phyloP scores from a whole-genome alignment of 2,329 filamentous ascomycete species.

The Botryotinia narcissicola region DNA sequence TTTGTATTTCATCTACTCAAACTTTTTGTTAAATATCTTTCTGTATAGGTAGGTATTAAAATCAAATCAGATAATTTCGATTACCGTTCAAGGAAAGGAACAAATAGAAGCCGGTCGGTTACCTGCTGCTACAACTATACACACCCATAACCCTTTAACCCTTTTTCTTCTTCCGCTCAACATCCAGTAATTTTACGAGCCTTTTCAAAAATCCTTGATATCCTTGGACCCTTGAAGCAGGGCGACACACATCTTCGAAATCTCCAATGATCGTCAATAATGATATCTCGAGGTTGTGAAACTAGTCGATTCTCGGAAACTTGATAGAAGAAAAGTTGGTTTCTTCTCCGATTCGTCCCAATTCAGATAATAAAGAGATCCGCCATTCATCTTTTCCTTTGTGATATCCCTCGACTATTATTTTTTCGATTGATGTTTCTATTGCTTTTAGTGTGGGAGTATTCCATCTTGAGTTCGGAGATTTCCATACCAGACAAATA shows the following conservation, averaged over 20 bases:
- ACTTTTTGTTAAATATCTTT: too few species aligned
- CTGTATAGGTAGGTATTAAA: background rate
- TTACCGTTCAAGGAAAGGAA: background rate
- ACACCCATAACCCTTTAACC: background rate
- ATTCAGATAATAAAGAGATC: constrained; percentile 16
- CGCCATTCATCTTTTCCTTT: background rate
- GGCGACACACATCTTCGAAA: constrained; percentile 1
- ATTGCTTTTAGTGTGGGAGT: background rate
- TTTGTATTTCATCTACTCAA: background rate
- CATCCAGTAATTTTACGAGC: constrained; percentile 4
- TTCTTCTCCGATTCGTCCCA: constrained; percentile 17
- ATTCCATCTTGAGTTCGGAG: background rate
- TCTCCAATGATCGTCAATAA: constrained; percentile 19
- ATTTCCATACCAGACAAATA: background rate
- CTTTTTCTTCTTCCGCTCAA: background rate
- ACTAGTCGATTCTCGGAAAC: constrained; percentile 8
- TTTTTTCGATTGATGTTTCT: background rate
- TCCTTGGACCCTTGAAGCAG: constrained; percentile 19
- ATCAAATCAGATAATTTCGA: background rate
- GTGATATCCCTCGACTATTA: background rate
- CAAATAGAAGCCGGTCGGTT: background rate
- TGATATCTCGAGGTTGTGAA: constrained; percentile 19
- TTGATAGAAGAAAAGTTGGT: constrained; percentile 1
- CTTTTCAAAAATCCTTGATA: background rate
- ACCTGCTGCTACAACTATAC: background rate